phyloP scores from a whole-genome alignment of 2,329 filamentous ascomycete genomes.

The Falciphora oryzae region DNA sequence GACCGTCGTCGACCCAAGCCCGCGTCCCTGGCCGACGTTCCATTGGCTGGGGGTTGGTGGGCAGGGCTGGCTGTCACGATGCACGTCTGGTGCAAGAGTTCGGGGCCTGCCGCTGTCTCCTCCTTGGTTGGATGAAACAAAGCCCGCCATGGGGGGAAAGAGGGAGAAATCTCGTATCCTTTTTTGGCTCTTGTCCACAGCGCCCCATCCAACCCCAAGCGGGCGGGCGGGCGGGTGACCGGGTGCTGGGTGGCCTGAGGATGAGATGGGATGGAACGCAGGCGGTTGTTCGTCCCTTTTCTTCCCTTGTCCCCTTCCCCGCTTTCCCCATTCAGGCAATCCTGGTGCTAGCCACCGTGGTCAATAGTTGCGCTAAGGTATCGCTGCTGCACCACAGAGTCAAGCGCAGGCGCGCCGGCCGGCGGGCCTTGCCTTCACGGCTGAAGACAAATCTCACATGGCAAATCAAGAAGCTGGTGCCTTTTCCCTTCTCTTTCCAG shows the following conservation, averaged over 20 bases:
- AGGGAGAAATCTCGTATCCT: neutral
- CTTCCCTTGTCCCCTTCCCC: neutral
- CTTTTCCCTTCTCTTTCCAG: too few species aligned
- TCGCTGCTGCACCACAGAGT: too few species aligned
- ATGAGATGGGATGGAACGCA: neutral
- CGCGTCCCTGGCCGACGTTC: neutral
- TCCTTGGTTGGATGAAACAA: neutral
- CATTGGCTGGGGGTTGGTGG: neutral
- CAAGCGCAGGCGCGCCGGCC: too few species aligned
- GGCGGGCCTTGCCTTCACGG: too few species aligned
- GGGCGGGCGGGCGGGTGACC: too few species aligned
- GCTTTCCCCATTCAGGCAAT: neutral
- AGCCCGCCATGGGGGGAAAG: too few species aligned
- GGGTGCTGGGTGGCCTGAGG: neutral
- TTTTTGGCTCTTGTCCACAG: neutral
- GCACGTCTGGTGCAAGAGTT: neutral
- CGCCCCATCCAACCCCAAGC: too few species aligned
- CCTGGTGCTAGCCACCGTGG: neutral
- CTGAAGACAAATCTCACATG: too few species aligned
- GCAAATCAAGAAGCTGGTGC: too few species aligned
- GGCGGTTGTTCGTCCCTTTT: neutral
- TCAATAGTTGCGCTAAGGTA: neutral
- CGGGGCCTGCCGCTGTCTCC: neutral
- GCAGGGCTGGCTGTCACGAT: neutral
- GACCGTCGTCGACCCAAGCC: neutral